Conservation (phyloP, 345 rosid species). For the Eucalyptus curtisii region DNA sequence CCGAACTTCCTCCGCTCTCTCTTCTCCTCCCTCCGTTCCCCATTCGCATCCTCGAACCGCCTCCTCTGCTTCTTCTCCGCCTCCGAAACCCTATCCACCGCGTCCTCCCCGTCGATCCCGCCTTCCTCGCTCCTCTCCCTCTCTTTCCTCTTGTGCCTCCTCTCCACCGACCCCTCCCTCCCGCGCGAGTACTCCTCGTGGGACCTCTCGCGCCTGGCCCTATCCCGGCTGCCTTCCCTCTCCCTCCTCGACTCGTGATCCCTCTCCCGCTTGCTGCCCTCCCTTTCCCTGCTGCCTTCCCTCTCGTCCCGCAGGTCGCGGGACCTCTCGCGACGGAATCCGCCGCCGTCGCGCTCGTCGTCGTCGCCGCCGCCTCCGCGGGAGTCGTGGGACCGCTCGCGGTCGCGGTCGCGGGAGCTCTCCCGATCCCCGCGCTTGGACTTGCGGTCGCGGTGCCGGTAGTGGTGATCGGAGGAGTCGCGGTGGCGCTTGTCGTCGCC, state of each 20-base stretch:
- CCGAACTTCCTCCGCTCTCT: not conserved
- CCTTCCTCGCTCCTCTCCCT: constrained; percentile 18
- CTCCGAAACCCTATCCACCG: constrained; percentile 2
- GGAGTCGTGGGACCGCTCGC: constrained; percentile 12
- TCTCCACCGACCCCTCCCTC: constrained; percentile 3
- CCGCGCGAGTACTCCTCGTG: not conserved
- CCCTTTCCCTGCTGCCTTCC: not conserved
- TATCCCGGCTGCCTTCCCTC: constrained; percentile 11
- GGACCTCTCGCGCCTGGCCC: not conserved
- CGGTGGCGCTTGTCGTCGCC: constrained; percentile 41
- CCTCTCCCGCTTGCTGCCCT: constrained; percentile 6
- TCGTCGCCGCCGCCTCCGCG: not conserved
- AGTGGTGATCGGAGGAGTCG: constrained; percentile 23
- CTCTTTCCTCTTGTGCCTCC: constrained; percentile 9
- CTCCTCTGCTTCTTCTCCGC: constrained; percentile 9
- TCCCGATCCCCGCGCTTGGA: constrained; percentile 28
- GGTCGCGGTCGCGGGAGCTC: constrained; percentile 17
- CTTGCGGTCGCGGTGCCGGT: not conserved
- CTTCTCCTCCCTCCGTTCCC: not conserved
- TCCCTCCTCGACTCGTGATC: constrained; percentile 16
- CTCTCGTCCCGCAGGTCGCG: constrained; percentile 1
- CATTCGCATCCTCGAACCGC: constrained; percentile 13
- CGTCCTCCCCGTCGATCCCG: constrained; percentile 1
- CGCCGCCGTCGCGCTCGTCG: not conserved
- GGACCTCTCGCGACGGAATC: constrained; percentile 10